phyloP scores from a whole-genome alignment of 176 grass and related monocot species.

The Musa schizocarpa region DNA sequence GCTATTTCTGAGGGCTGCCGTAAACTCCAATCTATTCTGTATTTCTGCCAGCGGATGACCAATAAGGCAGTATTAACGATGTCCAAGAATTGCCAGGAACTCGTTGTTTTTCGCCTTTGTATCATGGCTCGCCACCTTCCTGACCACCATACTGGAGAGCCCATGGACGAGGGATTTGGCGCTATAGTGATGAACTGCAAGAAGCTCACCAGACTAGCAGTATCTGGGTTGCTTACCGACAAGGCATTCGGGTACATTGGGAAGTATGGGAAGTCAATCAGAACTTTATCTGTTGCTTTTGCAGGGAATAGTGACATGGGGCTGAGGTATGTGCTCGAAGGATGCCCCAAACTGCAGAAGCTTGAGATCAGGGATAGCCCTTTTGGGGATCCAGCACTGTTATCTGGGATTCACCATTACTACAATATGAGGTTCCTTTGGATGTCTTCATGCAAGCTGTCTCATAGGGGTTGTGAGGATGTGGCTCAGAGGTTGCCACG shows the following conservation, averaged over 20 bases:
- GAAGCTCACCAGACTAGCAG: conserved; percentile 12
- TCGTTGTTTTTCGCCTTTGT: conserved; percentile 15
- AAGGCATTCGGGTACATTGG: conserved; percentile 11
- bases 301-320: not conserved
- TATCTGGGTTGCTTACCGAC: conserved; percentile 13
- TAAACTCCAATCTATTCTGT: conserved; percentile 13
- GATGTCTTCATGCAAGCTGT: conserved; percentile 18
- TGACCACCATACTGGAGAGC: not conserved
- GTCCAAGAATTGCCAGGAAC: conserved; percentile 21
- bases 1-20: conserved; percentile 18
- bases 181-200: conserved; percentile 22
- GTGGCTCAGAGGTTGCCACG: conserved; percentile 3
- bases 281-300: conserved; percentile 12
- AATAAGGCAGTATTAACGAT: not conserved
- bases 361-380: conserved; percentile 21
- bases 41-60: conserved; percentile 16
- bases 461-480: conserved; percentile 3
- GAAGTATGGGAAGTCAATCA: conserved; percentile 6
- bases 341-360: conserved; percentile 8
- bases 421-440: conserved; percentile 26
- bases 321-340: not conserved
- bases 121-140: conserved; percentile 14
- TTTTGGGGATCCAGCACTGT: not conserved
- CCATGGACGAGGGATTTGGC: conserved; percentile 19
- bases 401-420: conserved; percentile 10